Percentiles rank a stretch among this genome's conserved stretches.
Evolutionary conservation across 2,329 filamentous ascomycete species (phyloP).

Genomic region (Graphilbum fragrans): DNA sequence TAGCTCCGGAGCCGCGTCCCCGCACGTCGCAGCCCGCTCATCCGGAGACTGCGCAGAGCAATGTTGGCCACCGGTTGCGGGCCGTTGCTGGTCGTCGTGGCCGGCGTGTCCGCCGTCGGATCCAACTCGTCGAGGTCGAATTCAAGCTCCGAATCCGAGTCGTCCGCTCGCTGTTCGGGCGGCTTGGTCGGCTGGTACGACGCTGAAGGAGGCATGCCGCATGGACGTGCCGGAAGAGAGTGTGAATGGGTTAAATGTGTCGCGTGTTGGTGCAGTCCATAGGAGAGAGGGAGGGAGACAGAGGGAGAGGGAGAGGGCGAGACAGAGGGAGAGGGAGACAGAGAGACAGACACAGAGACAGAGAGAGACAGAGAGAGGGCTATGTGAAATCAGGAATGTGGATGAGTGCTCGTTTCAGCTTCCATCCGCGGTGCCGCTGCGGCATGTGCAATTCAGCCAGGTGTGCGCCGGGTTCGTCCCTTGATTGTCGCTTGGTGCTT

Average conservation of each 20-base stretch:
- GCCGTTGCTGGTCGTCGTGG: not conserved
- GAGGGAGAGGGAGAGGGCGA: not conserved
- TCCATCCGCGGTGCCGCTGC: no score
- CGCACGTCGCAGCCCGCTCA: conserved; percentile 47
- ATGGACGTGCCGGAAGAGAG: conserved; percentile 11
- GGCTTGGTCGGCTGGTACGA: conserved; percentile 42
- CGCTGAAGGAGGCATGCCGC: conserved; percentile 46
- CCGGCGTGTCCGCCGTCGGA: conserved; percentile 23
- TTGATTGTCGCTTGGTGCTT: no score
- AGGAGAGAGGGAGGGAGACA: not conserved
- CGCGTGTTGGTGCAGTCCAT: not conserved
- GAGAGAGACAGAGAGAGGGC: no score
- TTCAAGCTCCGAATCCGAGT: conserved; percentile 68
- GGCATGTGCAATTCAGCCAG: no score
- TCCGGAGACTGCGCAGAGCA: conserved; percentile 58
- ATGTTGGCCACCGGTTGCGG: conserved; percentile 46
- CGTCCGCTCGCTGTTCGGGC: conserved; percentile 52
- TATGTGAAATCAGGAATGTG: no score
- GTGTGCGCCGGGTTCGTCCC: no score
- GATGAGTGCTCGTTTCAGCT: no score
- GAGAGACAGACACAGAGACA: no score
- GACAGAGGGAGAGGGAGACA: no score
- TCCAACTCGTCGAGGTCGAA: conserved; percentile 73
- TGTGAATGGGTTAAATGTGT: not conserved
- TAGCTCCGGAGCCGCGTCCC: conserved; percentile 43